Evolutionary conservation across 768 basidiomycete genomes (phyloP).

Genomic region (Mycena sanguinolenta): DNA sequence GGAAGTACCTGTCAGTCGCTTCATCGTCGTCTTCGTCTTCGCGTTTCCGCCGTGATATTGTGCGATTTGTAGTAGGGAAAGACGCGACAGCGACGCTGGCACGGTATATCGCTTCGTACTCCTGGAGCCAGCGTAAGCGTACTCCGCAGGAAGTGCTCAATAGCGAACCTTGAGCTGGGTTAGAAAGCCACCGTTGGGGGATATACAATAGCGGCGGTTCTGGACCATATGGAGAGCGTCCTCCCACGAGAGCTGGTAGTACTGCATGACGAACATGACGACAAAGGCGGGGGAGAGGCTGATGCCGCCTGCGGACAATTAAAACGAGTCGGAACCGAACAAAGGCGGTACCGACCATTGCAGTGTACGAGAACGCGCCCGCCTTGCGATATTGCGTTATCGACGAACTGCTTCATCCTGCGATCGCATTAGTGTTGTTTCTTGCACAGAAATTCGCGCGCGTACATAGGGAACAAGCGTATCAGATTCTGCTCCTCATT

Average conservation of each 20-base stretch:
- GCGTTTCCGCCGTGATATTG: conserved; percentile 73
- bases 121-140: conserved; percentile 57
- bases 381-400: conserved; percentile 69
- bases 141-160: neutral
- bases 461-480: conserved; percentile 85
- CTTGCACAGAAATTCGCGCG: conserved; percentile 42
- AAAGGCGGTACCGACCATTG: conserved; percentile 68
- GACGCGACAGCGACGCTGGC: conserved; percentile 78
- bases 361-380: conserved; percentile 91
- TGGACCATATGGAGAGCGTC: conserved; percentile 91
- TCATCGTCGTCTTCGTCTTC: conserved; percentile 82
- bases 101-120: conserved; percentile 93
- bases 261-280: conserved; percentile 94
- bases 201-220: conserved; percentile 93
- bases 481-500: conserved; percentile 97
- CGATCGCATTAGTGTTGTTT: neutral
- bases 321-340: conserved; percentile 2
- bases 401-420: conserved; percentile 85
- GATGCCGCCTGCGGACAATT: conserved; percentile 74
- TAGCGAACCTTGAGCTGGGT: conserved; percentile 86
- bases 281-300: conserved; percentile 90
- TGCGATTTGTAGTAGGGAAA: conserved; percentile 63
- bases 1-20: conserved; percentile 48
- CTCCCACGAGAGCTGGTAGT: conserved; percentile 86
- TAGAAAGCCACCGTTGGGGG: conserved; percentile 91